A percentile compares a stretch with the other conserved stretches of the same genome.
Evolutionary conservation across 495 filamentous ascomycete species (phyloP).

Genomic region (Aspergillus ostianus): DNA sequence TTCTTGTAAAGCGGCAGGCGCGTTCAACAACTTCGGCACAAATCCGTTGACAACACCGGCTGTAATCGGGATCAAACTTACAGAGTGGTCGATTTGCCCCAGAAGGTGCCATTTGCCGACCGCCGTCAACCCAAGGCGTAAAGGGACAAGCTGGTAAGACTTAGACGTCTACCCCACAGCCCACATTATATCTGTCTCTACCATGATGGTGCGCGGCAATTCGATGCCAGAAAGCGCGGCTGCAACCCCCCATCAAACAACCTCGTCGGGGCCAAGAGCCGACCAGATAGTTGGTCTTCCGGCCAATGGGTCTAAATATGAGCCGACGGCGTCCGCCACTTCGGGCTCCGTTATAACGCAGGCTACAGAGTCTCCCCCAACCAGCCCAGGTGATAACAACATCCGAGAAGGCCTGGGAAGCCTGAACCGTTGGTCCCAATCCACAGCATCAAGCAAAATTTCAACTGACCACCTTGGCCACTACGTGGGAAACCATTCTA

Average conservation of each 20-base stretch:
- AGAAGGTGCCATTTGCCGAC: background rate
- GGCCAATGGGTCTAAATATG: constrained; percentile 1
- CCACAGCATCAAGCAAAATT: constrained; percentile 65
- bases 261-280: background rate
- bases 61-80: no score
- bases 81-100: background rate
- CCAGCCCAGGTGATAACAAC: constrained; percentile 29
- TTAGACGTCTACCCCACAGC: background rate
- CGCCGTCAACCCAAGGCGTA: background rate
- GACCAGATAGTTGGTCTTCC: no score
- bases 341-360: constrained; percentile 16
- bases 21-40: background rate
- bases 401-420: constrained; percentile 66
- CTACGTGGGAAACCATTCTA: constrained; percentile 52
- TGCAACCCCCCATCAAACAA: background rate
- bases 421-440: constrained; percentile 81
- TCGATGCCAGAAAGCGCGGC: background rate
- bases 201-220: background rate
- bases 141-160: background rate
- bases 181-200: background rate
- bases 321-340: constrained; percentile 10
- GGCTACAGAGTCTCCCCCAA: constrained; percentile 13
- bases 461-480: constrained; percentile 46
- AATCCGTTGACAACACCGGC: background rate
- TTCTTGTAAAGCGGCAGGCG: background rate